Base-by-base conservation (phyloP, 2,329 filamentous ascomycete genomes). In the Didymella glomerata region DNA sequence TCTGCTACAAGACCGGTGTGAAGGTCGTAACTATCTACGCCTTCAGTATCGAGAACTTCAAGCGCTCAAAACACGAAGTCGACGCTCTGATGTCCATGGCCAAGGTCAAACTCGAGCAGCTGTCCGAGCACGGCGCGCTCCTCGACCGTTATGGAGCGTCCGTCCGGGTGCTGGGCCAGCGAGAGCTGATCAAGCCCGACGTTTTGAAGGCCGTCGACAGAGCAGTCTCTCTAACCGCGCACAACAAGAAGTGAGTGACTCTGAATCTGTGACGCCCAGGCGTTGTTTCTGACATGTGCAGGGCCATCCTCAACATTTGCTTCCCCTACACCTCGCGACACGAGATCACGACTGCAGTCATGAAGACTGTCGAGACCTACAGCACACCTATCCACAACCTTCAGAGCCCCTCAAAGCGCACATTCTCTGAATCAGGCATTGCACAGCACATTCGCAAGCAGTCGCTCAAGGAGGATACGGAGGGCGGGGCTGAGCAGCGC, bases 31-130 rank as follows among this genome's bases (percentile, higher is more conserved):
- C 95, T 4, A 93, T 99, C 64, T 99, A 98, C 77, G 95, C 95
- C 16, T 99, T 99, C 80, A 97, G 92, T 74, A 97, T 99, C 72
- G 95, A 99, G 79, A 99, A 99, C 81, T 99, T 97, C 82, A 97
- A 98, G 77, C 88, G 95, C 6, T 94, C 93, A 22, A 93, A 95
- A 78, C 95, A 96, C 78, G 95, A 99, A 77, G 95, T 99, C 9
- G 93, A 97, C 74, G 93, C 92, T 28, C 82, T 99, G 63, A 99
- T 99, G 95, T 90, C 96, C 74, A 92, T 99, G 84, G 94, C 94
- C 61, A 97, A 97, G 81, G 88, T 95, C 71, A 98, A 98, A 80
- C 84, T 99, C 25, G 88, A 90, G 60, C 95, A 99, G 77, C 83
- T 99, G 68, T 89, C 91, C 25, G 92, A 97, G 72, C 95, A 99